Evolutionary conservation across 176 grass and related monocot species (phyloP).

Genomic region (Lolium perenne): DNA sequence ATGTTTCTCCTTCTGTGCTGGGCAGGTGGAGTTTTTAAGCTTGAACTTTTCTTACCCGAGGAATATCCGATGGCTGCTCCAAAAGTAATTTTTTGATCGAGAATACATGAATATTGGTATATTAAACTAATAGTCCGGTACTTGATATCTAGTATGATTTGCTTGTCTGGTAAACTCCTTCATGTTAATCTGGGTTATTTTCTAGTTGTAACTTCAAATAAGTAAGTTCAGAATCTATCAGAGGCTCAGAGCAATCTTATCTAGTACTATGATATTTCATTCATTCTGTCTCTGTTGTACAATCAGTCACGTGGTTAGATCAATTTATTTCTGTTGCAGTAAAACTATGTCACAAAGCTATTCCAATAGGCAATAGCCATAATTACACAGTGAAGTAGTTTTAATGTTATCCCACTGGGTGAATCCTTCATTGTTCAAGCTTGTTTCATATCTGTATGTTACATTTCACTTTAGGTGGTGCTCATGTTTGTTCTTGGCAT

Average conservation of each 20-base stretch:
- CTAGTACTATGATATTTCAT: not conserved
- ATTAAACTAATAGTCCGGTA: not conserved
- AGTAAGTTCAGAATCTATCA: conserved; percentile 8
- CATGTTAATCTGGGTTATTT: not conserved
- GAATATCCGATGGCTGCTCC: conserved; percentile 97
- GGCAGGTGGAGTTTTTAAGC: conserved; percentile 92
- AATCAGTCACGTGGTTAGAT: not conserved
- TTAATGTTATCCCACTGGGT: not conserved
- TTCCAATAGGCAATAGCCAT: not conserved
- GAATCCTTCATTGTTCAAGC: not conserved
- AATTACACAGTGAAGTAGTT: not conserved
- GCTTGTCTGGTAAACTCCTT: not conserved
- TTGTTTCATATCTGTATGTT: not conserved
- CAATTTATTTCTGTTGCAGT: not conserved
- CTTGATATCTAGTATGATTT: not conserved
- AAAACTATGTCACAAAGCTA: not conserved
- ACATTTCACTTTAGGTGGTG: not conserved
- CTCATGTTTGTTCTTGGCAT: not conserved
- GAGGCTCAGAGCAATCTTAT: not conserved
- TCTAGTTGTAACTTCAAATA: not conserved
- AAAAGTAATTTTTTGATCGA: conserved; percentile 57
- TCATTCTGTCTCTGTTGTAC: not conserved
- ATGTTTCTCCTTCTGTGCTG: conserved; percentile 28
- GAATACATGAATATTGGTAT: not conserved
- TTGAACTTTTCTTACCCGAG: conserved; percentile 93